A percentile compares a stretch with the other conserved stretches of the same genome.
Conservation (phyloP, 2,329 filamentous ascomycete genomes). For the Pseudovirgaria hyperparasitica region DNA sequence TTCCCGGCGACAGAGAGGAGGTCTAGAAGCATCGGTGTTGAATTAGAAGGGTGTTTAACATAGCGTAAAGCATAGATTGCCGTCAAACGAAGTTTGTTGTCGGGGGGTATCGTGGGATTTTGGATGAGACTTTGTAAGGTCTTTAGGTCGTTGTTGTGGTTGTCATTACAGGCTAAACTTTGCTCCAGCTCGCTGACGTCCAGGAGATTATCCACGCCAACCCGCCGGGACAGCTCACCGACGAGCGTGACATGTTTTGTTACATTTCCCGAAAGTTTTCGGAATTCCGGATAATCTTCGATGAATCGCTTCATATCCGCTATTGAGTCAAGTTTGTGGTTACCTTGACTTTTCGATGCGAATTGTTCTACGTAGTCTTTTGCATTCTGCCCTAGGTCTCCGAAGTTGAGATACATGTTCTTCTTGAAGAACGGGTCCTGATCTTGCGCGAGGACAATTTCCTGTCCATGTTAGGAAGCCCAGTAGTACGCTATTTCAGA, state of each 20-base stretch:
- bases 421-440: conserved; percentile 99
- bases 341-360: conserved; percentile 93
- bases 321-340: conserved; percentile 91
- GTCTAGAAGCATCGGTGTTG: conserved; percentile 74
- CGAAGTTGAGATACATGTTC: conserved; percentile 98
- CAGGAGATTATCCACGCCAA: conserved; percentile 75
- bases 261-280: conserved; percentile 92
- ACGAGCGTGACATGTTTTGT: conserved; percentile 97
- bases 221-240: conserved; percentile 78
- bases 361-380: conserved; percentile 99
- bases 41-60: conserved; percentile 71
- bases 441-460: conserved; percentile 90
- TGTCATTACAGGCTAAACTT: conserved; percentile 92
- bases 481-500: conserved; percentile 1
- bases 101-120: conserved; percentile 58
- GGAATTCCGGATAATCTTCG: conserved; percentile 96
- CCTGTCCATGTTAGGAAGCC: conserved; percentile 30
- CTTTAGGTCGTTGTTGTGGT: conserved; percentile 85
- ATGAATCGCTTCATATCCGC: conserved; percentile 98
- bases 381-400: conserved; percentile 87
- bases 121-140: conserved; percentile 79
- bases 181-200: conserved; percentile 97
- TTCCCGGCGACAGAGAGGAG: conserved; percentile 74
- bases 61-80: conserved; percentile 94
- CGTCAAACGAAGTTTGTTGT: conserved; percentile 80